phyloP scores from a whole-genome alignment of 2,329 filamentous ascomycete genomes.

The Calonectria pseudoturangicola region DNA sequence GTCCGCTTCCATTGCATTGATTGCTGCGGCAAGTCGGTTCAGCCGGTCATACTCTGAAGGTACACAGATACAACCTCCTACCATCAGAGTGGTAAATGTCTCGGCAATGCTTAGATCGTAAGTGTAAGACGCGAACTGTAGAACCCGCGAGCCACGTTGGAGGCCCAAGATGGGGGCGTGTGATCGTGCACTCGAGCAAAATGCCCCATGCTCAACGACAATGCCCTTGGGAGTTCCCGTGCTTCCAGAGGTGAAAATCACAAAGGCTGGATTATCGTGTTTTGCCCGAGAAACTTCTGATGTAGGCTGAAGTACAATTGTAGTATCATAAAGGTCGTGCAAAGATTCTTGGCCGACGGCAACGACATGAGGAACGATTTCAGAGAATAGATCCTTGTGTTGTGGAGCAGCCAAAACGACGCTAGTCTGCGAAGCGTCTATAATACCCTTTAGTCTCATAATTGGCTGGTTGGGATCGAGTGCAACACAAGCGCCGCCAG shows the following conservation, averaged over 20 bases:
- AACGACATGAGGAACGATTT: background rate
- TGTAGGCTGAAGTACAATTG: background rate
- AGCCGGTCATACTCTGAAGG: background rate
- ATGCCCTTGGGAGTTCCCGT: conserved; percentile 1
- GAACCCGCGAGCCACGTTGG: background rate
- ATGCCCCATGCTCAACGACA: background rate
- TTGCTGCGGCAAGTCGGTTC: background rate
- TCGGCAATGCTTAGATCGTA: conserved; percentile 10
- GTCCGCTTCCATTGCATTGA: background rate
- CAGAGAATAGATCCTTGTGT: background rate
- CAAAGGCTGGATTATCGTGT: background rate
- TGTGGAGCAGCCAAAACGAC: background rate
- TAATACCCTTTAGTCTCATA: background rate
- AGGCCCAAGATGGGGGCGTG: background rate
- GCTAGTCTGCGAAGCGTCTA: background rate
- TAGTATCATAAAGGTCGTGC: background rate
- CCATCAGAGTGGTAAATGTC: conserved; percentile 4
- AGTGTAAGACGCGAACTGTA: background rate
- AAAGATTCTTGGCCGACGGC: background rate
- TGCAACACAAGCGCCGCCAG: conserved; percentile 8
- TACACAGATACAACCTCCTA: conserved; percentile 1
- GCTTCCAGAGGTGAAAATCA: conserved; percentile 2
- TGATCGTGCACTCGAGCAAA: background rate
- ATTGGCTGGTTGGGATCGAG: conserved; percentile 2
- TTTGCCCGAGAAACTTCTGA: background rate